phyloP scores from a whole-genome alignment of 2,329 filamentous ascomycete species.

The Exserohilum rostratum region DNA sequence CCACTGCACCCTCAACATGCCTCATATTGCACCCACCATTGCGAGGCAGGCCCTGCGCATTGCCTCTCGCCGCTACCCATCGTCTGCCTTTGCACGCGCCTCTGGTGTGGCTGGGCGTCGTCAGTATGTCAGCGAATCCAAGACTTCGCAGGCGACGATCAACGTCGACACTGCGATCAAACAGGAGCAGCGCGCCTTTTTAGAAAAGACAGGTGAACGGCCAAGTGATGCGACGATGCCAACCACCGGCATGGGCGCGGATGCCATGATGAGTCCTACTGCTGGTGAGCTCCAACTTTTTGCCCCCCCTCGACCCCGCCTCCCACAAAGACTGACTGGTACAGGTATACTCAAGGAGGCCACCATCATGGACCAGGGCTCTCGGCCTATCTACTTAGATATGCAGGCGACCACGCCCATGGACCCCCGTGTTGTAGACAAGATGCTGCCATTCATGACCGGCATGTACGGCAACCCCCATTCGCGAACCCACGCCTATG shows the following conservation, averaged over 20 bases:
- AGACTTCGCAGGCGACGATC: constrained; percentile 79
- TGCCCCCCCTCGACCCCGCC: constrained; percentile 9
- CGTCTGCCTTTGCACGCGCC: constrained; percentile 49
- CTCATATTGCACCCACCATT: constrained; percentile 64
- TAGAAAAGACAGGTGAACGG: constrained; percentile 61
- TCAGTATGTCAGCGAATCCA: constrained; percentile 84
- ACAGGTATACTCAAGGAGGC: constrained; percentile 85
- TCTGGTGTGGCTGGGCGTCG: constrained; percentile 57
- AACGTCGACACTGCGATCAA: constrained; percentile 83
- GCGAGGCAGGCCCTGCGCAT: constrained; percentile 75
- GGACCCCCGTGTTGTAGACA: constrained; percentile 91
- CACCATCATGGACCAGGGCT: constrained; percentile 89
- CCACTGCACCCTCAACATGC: constrained; percentile 47
- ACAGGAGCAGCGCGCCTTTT: constrained; percentile 81
- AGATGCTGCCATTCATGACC: constrained; percentile 94
- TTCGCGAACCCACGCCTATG: constrained; percentile 95
- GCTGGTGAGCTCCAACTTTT: constrained; percentile 58
- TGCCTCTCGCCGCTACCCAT: constrained; percentile 59
- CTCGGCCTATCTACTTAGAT: constrained; percentile 94
- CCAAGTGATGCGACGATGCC: constrained; percentile 65
- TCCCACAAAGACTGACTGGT: constrained; percentile 21
- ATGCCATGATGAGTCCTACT: constrained; percentile 80
- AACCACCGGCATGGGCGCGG: constrained; percentile 62
- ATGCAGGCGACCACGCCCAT: constrained; percentile 97
- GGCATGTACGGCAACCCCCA: constrained; percentile 97